Evolutionary conservation across 106 monocot species (phyloP).

Genomic region (Dioscorea alata): DNA sequence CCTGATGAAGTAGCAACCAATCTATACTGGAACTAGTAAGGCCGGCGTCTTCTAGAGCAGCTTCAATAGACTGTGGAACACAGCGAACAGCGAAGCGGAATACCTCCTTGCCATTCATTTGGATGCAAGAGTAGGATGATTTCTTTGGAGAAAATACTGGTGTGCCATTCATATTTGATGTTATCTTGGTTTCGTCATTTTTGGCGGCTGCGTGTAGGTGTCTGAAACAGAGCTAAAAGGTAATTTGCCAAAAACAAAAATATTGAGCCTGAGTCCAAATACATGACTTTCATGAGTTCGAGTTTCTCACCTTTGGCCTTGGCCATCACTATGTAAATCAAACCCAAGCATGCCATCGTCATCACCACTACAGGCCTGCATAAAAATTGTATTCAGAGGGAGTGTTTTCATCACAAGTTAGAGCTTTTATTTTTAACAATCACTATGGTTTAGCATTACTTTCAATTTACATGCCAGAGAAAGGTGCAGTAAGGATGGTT

Average conservation of each 20-base stretch:
- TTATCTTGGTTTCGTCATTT: slow-evolving; percentile 18
- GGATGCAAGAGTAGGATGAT: slow-evolving; percentile 64
- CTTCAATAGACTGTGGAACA: slow-evolving; percentile 69
- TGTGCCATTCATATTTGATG: slow-evolving; percentile 45
- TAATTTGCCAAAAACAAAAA: not conserved
- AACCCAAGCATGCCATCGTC: slow-evolving; percentile 92
- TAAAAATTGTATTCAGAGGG: not conserved
- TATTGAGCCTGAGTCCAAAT: too few species aligned
- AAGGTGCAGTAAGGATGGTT: too few species aligned
- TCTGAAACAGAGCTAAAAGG: slow-evolving; percentile 27
- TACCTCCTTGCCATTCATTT: slow-evolving; percentile 99
- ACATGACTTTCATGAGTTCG: too few species aligned
- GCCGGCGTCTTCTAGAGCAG: slow-evolving; percentile 61
- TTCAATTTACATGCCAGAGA: too few species aligned
- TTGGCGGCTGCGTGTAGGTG: slow-evolving; percentile 45
- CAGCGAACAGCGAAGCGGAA: slow-evolving; percentile 89
- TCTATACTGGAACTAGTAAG: slow-evolving; percentile 56
- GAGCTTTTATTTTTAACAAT: too few species aligned
- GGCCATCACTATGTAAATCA: slow-evolving; percentile 81
- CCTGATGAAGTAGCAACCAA: slow-evolving; percentile 96
- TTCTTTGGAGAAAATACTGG: slow-evolving; percentile 57
- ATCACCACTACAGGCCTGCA: slow-evolving; percentile 58
- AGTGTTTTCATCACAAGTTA: too few species aligned
- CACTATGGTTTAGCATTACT: too few species aligned
- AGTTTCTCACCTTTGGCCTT: slow-evolving; percentile 61